Evolutionary conservation across 768 basidiomycete genomes (phyloP).

Genomic region (Mrakia hoshinonis): DNA sequence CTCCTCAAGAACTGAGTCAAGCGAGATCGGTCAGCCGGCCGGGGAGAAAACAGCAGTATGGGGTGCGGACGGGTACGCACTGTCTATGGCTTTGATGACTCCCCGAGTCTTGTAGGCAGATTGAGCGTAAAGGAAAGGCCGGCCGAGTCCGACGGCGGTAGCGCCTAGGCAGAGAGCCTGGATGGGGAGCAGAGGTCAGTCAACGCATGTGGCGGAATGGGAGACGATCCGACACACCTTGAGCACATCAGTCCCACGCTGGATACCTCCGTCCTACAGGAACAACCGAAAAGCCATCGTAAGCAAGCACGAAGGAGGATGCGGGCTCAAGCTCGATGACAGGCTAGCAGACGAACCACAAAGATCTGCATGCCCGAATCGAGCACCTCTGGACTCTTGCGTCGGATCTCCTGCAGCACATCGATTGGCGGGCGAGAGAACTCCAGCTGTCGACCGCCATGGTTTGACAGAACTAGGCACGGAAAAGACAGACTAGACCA

Average conservation of each 20-base stretch:
- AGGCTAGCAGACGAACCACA: neutral
- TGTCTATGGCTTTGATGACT: conserved; percentile 26
- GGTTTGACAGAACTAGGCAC: conserved; percentile 43
- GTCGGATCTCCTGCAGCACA: conserved; percentile 12
- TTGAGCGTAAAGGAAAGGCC: conserved; percentile 62
- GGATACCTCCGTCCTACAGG: conserved; percentile 45
- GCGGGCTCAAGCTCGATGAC: too few relatives aligned
- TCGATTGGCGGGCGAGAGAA: conserved; percentile 1
- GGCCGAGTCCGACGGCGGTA: conserved; percentile 38
- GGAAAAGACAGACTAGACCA: neutral
- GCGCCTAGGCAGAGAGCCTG: conserved; percentile 38
- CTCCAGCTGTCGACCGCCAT: conserved; percentile 32
- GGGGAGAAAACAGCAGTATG: neutral
- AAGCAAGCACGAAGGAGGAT: neutral
- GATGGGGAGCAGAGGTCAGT: too few relatives aligned
- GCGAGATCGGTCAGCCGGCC: neutral
- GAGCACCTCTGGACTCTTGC: conserved; percentile 5
- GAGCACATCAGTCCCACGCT: conserved; percentile 47
- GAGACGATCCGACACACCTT: conserved; percentile 25
- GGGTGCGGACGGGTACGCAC: neutral
- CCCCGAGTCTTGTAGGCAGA: conserved; percentile 21
- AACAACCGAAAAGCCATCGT: neutral
- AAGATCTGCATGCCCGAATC: conserved; percentile 8
- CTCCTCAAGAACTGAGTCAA: conserved; percentile 50
- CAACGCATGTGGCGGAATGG: neutral